These are phyloP conservation scores for Populus hybrid DNA, from an alignment of 441 rosid genomes.

Conservation along the genomic window DNA sequence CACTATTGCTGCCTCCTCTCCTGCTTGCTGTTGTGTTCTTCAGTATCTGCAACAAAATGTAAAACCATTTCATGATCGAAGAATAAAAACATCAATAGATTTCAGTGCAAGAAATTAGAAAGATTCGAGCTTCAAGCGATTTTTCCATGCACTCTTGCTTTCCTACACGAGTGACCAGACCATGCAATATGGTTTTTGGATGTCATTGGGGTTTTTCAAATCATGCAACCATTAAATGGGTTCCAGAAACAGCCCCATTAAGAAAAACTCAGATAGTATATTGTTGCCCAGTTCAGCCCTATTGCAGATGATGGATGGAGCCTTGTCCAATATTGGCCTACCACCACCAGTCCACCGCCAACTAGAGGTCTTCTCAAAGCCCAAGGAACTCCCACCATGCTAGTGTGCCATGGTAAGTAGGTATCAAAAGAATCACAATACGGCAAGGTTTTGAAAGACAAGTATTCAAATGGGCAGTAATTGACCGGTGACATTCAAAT, in stretches of 20 bases:
- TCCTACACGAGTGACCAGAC: too few species aligned
- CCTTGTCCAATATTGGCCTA: background rate
- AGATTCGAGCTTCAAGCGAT: too few species aligned
- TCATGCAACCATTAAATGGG: background rate
- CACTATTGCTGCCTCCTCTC: conserved; percentile 51
- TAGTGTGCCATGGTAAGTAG: background rate
- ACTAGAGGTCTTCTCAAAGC: background rate
- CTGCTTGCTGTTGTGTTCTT: conserved; percentile 86
- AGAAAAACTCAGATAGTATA: background rate
- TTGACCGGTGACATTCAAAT: background rate
- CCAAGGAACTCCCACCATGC: background rate
- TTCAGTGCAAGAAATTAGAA: too few species aligned
- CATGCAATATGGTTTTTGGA: background rate
- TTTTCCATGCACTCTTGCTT: background rate
- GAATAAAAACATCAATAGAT: background rate
- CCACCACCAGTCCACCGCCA: background rate
- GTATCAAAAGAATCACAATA: background rate
- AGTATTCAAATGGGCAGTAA: background rate
- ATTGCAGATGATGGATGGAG: background rate
- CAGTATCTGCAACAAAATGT: conserved; percentile 49
- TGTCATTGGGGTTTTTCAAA: background rate
- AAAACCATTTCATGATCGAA: background rate
- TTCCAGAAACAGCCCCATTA: background rate
- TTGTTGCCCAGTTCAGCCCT: background rate
- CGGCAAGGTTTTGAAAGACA: background rate